Conservation (phyloP, 2,329 filamentous ascomycete species). For the Colletotrichum tropicicola region DNA sequence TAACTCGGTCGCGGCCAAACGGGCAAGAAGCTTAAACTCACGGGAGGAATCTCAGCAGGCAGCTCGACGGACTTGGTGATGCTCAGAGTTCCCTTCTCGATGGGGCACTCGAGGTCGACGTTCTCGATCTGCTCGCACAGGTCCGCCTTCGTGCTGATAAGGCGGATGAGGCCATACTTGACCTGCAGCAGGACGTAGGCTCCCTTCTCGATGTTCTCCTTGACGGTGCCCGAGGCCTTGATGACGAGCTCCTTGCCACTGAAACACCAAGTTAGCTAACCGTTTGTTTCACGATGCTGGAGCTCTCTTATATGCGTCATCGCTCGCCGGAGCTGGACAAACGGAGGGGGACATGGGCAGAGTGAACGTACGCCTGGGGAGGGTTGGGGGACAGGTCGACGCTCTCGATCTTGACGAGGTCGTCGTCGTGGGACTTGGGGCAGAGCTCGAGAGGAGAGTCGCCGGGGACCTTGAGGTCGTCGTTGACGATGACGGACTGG, state of each 20-base stretch:
- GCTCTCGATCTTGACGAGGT: conserved; percentile 79
- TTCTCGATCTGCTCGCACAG: conserved; percentile 91
- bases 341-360: no score
- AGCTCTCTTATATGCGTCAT: background rate
- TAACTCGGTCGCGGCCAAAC: background rate
- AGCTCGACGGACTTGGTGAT: conserved; percentile 86
- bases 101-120: conserved; percentile 88
- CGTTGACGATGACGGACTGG: conserved; percentile 58
- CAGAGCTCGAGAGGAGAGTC: conserved; percentile 89
- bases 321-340: background rate
- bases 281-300: conserved; percentile 19
- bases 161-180: conserved; percentile 92
- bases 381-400: conserved; percentile 90
- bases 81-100: conserved; percentile 78
- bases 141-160: conserved; percentile 83
- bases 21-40: conserved; percentile 58
- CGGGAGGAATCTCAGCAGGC: conserved; percentile 87
- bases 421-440: conserved; percentile 67
- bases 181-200: conserved; percentile 86
- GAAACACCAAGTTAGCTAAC: background rate
- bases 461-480: conserved; percentile 76
- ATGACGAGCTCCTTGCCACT: conserved; percentile 85
- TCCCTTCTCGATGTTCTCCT: conserved; percentile 76
- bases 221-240: conserved; percentile 79
- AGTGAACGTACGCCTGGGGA: conserved; percentile 76